These are phyloP conservation scores for Creolimax fragrantissima DNA, from an alignment of 78 protist genomes.

Conservation along the genomic window DNA sequence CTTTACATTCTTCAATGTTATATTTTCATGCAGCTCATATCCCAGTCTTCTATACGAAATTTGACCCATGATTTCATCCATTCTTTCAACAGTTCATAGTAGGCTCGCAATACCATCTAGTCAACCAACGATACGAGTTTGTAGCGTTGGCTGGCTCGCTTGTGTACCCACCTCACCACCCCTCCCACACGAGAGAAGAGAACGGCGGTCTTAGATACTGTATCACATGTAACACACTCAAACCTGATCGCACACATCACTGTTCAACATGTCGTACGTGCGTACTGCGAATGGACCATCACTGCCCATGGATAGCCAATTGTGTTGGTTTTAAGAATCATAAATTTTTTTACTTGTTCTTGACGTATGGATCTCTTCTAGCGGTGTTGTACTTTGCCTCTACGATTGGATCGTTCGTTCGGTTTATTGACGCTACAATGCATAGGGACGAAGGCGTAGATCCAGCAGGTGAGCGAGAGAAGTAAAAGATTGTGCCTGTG, in stretches of 20 bases:
- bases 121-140: neutral
- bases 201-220: neutral
- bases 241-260: slow-evolving; percentile 41
- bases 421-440: neutral
- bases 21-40: too few species aligned
- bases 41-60: too few species aligned
- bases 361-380: neutral
- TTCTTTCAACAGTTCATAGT: neutral
- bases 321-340: slow-evolving; percentile 68
- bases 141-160: neutral
- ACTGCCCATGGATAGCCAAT: slow-evolving; percentile 86
- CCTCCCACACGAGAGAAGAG: neutral
- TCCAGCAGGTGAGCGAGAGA: too few species aligned
- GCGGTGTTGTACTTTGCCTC: neutral
- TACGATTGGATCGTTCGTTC: neutral
- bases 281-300: slow-evolving; percentile 78
- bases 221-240: neutral
- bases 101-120: neutral
- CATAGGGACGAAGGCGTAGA: neutral
- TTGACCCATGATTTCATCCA: too few species aligned
- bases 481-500: too few species aligned
- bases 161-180: neutral
- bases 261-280: slow-evolving; percentile 49
- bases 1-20: too few species aligned
- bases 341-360: neutral